Conservation (phyloP, 116 monocot genomes). For the Phalaenopsis hybrid region DNA sequence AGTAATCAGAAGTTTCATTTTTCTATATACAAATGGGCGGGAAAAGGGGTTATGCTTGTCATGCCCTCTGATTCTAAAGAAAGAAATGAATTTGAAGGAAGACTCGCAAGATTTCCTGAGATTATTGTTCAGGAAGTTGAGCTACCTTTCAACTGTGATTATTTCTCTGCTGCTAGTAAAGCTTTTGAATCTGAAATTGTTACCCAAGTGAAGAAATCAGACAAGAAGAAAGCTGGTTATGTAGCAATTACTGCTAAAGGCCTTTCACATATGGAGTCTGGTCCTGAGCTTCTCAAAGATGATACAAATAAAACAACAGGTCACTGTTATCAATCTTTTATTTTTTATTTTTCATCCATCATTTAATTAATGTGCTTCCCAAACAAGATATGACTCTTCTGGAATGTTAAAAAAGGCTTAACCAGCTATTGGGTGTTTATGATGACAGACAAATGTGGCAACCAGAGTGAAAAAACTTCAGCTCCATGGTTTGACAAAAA, state of each 20-base stretch:
- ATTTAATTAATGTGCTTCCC: too few relatives aligned
- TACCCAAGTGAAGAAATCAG: constrained; percentile 6
- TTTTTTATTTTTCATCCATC: too few relatives aligned
- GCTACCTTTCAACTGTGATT: constrained; percentile 23
- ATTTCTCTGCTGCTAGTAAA: constrained; percentile 15
- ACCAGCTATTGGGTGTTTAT: background rate
- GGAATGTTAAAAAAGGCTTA: background rate
- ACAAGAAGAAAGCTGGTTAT: constrained; percentile 15
- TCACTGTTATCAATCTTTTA: constrained; percentile 8
- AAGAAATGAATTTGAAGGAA: constrained; percentile 22
- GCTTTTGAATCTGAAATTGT: constrained; percentile 23
- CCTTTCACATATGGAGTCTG: constrained; percentile 8
- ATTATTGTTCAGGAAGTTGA: constrained; percentile 50
- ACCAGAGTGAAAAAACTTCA: background rate
- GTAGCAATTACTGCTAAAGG: constrained; percentile 9
- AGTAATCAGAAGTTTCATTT: constrained; percentile 62
- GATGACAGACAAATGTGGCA: background rate
- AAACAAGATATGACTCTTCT: too few relatives aligned
- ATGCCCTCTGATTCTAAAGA: constrained; percentile 39
- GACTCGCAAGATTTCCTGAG: constrained; percentile 46
- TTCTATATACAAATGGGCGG: constrained; percentile 84
- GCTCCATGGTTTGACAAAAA: background rate
- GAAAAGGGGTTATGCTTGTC: constrained; percentile 58
- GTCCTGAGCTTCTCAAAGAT: constrained; percentile 10
- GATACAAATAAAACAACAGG: constrained; percentile 36